These are phyloP conservation scores for Taphrina flavorubra DNA, from an alignment of 1,139 yeast genomes.

Conservation along the genomic window DNA sequence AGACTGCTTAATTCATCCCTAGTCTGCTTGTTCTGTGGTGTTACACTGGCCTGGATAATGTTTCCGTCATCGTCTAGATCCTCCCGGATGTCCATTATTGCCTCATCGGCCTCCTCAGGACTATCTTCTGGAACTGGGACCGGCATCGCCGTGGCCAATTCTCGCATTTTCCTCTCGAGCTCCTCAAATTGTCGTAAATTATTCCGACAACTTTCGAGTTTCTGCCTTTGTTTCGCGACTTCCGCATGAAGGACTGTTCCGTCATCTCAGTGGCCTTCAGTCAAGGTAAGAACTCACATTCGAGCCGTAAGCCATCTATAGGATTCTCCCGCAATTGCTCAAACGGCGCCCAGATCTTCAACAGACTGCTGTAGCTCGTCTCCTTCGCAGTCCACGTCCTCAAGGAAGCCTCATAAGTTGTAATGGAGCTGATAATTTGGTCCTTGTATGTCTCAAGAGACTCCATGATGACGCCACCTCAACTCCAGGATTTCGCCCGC, in stretches of 20 bases:
- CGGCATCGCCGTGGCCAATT: slow-evolving; percentile 11
- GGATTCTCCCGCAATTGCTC: slow-evolving; percentile 25
- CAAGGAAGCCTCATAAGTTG: slow-evolving; percentile 16
- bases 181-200: slow-evolving; percentile 21
- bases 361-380: slow-evolving; percentile 2
- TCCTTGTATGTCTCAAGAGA: slow-evolving; percentile 17
- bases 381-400: slow-evolving; percentile 8
- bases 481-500: not conserved
- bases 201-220: slow-evolving; percentile 12
- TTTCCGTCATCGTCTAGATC: slow-evolving; percentile 36
- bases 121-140: not conserved
- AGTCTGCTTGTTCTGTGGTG: slow-evolving; percentile 21
- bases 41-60: slow-evolving; percentile 10
- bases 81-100: slow-evolving; percentile 33
- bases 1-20: not conserved
- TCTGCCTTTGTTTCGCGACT: slow-evolving; percentile 8
- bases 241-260: slow-evolving; percentile 20
- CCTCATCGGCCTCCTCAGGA: not conserved
- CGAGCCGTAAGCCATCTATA: slow-evolving; percentile 26
- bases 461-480: not conserved
- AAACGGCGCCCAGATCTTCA: slow-evolving; percentile 20
- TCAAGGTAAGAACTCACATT: slow-evolving; percentile 13
- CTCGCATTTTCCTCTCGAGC: slow-evolving; percentile 29
- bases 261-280: not conserved
- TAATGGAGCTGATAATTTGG: slow-evolving; percentile 4